Evolutionary conservation across 805 yeast species (phyloP), one percentile per base, ranked within the genome.

Genomic region (Cyberlindnera galapagoensis): DNA sequence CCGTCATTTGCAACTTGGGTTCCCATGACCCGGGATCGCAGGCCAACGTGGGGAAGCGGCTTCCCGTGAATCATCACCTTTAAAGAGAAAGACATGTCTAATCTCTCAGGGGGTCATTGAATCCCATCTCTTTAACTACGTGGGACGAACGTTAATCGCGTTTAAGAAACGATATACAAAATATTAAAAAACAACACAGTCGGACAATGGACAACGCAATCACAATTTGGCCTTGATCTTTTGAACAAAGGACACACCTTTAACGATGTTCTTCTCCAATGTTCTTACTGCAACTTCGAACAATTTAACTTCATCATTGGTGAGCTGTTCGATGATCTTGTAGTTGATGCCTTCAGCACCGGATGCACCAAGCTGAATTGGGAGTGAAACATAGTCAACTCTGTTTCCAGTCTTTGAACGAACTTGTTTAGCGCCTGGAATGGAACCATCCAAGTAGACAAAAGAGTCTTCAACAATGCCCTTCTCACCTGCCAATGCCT

Each of bases 291-390:
- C 78, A 49, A 73, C 68, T 13, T 54, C 52, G 47, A 78, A 62
- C 56, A 76, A 61, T 47, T 71, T 71, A 50, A 61, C 62, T 59
- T 82, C 92, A 31, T 63, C 63, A 18, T 55, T 62, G 45, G 65
- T 62, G 47, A 73, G 52, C 40, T 66, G 55, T 38, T 63, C 59
- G 46, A 81, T 63, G 34, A 77, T 60, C 18, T 66, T 63, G 44
- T 63, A 67, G 47, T 80, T 68, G 34, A 81, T 71, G 40, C 65
- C 67, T 29, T 62, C 64, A 35, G 76, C 65, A 46, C 88, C 88
- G 26, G 63, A 55, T 37, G 57, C 54, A 34, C 71, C 67, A 39
- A 80, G 64, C 34, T 52, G 60, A 39, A 78, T 72, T 23, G 88
- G 88, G 43, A 77, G 63, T 2, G 90, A 71, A 54, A 81, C 72